Conservation (phyloP, 768 basidiomycete species). For the Gautieria morchelliformis region DNA sequence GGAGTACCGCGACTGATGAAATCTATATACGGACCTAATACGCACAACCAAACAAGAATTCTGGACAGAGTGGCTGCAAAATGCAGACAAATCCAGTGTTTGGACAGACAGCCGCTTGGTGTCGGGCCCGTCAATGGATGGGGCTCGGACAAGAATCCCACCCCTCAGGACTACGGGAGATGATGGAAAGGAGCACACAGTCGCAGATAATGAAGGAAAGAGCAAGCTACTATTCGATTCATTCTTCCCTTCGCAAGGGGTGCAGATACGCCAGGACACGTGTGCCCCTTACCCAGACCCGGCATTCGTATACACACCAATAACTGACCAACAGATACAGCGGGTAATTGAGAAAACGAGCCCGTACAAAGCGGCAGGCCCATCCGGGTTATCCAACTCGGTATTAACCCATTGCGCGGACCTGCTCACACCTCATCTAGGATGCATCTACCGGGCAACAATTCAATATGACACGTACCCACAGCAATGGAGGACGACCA, state of each 20-base stretch:
- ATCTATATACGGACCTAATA: background rate
- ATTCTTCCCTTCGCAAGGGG: too few relatives aligned
- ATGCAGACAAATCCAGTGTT: background rate
- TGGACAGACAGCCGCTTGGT: background rate
- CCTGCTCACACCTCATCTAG: background rate
- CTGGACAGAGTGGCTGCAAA: background rate
- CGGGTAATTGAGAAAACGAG: too few relatives aligned
- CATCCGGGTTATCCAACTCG: conserved; percentile 5
- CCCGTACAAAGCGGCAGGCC: too few relatives aligned
- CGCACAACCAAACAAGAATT: background rate
- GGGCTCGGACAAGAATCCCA: too few relatives aligned
- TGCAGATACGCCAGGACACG: too few relatives aligned
- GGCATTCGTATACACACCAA: too few relatives aligned
- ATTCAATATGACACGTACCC: conserved; percentile 13
- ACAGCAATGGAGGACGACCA: too few relatives aligned
- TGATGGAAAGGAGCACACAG: background rate
- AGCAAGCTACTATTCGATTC: conserved; percentile 11
- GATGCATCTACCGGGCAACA: background rate
- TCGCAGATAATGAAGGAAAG: conserved; percentile 19
- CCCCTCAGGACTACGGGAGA: too few relatives aligned
- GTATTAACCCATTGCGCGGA: background rate
- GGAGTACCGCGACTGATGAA: background rate
- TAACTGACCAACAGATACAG: too few relatives aligned
- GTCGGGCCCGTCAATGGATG: background rate
- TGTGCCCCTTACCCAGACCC: conserved; percentile 14